These are phyloP conservation scores for Penicillium subrubescens DNA, from an alignment of 495 filamentous ascomycete genomes.

Conservation along the genomic window DNA sequence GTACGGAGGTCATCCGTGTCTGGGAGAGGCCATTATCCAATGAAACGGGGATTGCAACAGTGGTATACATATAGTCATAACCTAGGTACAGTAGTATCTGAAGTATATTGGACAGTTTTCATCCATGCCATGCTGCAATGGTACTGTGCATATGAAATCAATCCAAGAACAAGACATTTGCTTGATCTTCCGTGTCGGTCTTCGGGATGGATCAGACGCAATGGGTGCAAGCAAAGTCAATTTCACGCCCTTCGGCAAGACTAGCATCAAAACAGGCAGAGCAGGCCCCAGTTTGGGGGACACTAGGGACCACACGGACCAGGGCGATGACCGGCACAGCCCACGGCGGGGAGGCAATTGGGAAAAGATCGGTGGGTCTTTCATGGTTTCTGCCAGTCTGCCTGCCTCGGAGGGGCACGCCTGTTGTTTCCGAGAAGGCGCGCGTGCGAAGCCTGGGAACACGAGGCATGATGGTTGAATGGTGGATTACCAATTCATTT, in stretches of 20 bases:
- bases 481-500: not conserved
- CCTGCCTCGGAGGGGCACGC: not conserved
- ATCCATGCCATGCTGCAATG: not conserved
- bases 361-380: conserved; percentile 38
- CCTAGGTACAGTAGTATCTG: not conserved
- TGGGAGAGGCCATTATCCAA: not conserved
- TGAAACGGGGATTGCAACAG: not conserved
- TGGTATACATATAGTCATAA: not conserved
- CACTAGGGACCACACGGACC: conserved; percentile 17
- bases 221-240: conserved; percentile 26
- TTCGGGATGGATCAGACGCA: not conserved
- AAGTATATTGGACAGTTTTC: not conserved
- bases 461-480: not conserved
- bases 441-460: not conserved
- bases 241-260: conserved; percentile 42
- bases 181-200: not conserved
- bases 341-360: conserved; percentile 36
- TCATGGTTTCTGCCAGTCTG: not conserved
- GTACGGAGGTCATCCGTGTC: not conserved
- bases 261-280: conserved; percentile 25
- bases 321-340: conserved; percentile 19
- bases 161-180: not conserved
- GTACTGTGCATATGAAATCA: conserved; percentile 1
- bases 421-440: not conserved
- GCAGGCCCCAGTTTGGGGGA: not conserved